Evolutionary conservation across 2,329 filamentous ascomycete species (phyloP).

Genomic region (Fusarium pseudograminearum): DNA sequence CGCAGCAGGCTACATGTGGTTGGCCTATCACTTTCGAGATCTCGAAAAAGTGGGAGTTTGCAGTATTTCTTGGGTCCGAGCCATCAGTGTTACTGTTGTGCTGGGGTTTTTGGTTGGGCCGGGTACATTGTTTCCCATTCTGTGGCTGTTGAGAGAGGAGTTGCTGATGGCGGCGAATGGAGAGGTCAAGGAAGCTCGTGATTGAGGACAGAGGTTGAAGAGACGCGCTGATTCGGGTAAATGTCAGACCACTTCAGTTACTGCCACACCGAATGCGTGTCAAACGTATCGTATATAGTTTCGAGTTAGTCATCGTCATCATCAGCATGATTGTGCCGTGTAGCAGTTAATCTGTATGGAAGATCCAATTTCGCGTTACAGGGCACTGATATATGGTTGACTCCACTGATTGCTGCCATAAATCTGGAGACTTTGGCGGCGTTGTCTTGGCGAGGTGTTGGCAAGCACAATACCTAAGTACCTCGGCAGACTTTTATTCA

Average conservation of each 20-base stretch:
- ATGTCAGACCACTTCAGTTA: not conserved
- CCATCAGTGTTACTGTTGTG: not conserved
- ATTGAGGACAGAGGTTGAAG: not conserved
- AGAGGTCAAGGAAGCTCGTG: not conserved
- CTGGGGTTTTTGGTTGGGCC: constrained; percentile 23
- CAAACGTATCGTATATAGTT: not conserved
- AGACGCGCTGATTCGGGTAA: not conserved
- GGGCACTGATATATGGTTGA: not conserved
- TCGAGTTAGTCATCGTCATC: not conserved
- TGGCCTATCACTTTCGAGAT: constrained; percentile 42
- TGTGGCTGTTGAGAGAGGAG: constrained; percentile 42
- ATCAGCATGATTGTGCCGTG: not conserved
- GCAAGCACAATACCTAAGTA: not conserved
- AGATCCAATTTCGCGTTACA: not conserved
- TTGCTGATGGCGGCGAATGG: constrained; percentile 3
- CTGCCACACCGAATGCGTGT: not conserved
- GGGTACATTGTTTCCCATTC: constrained; percentile 29
- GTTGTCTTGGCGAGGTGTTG: not conserved
- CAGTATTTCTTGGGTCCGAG: constrained; percentile 15
- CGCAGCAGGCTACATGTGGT: constrained; percentile 39
- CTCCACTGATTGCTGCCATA: not conserved
- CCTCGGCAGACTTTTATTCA: not conserved
- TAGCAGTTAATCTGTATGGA: not conserved
- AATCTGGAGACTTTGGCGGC: not conserved
- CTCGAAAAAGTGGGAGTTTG: constrained; percentile 38